phyloP scores from a whole-genome alignment of 1,284 basidiomycete genomes.

The Sanghuangporus sanghuang region DNA sequence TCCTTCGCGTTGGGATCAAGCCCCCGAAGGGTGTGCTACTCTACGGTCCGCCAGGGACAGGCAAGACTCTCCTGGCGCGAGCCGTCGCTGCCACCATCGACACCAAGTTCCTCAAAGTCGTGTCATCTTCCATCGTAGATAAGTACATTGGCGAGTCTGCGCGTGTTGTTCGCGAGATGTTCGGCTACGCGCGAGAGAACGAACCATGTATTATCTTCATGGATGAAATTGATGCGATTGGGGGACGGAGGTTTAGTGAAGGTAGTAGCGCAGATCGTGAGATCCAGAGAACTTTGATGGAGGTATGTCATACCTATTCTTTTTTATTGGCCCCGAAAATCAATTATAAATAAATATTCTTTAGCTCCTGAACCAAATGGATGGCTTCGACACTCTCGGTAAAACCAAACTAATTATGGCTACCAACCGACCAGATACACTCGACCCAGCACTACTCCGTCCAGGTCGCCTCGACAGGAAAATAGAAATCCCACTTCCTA shows the following conservation, averaged over 20 bases:
- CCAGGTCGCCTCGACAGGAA: slow-evolving; percentile 96
- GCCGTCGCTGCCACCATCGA: slow-evolving; percentile 95
- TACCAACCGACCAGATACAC: slow-evolving; percentile 93
- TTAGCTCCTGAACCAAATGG: slow-evolving; percentile 98
- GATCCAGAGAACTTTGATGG: slow-evolving; percentile 98
- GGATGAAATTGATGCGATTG: slow-evolving; percentile 99
- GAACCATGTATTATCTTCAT: slow-evolving; percentile 99
- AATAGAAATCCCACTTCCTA: slow-evolving; percentile 97
- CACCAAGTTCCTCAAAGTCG: slow-evolving; percentile 98
- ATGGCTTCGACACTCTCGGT: slow-evolving; percentile 97
- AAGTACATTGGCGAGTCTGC: slow-evolving; percentile 99
- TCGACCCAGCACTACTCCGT: slow-evolving; percentile 94
- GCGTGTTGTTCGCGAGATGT: slow-evolving; percentile 95
- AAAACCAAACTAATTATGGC: slow-evolving; percentile 99
- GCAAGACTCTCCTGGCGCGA: slow-evolving; percentile 92
- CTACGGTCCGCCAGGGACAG: slow-evolving; percentile 92
- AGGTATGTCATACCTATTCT: slow-evolving; percentile 44
- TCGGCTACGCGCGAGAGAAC: slow-evolving; percentile 94
- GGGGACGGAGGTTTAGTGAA: slow-evolving; percentile 94
- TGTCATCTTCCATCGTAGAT: slow-evolving; percentile 99
- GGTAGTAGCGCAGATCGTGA: slow-evolving; percentile 98
- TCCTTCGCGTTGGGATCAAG: slow-evolving; percentile 92
- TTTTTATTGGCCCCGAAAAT: neutral
- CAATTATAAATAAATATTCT: neutral
- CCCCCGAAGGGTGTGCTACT: slow-evolving; percentile 92